Conservation (phyloP, 495 filamentous ascomycete species). For the Cetradonia linearis region DNA sequence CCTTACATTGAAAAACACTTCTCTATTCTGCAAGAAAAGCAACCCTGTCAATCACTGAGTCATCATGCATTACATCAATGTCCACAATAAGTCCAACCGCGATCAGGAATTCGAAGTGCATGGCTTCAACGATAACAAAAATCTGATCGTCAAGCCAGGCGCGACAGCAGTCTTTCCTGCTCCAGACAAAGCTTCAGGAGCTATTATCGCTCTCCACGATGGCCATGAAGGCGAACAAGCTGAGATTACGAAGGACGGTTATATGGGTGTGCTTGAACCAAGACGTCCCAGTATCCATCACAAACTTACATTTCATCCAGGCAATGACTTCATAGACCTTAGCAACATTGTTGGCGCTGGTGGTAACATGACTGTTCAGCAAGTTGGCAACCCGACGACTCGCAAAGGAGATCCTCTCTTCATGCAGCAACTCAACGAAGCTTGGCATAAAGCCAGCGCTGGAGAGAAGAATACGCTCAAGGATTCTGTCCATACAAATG, state of each 20-base stretch:
- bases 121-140: constrained; percentile 30
- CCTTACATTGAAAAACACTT: background rate
- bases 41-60: background rate
- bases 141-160: constrained; percentile 28
- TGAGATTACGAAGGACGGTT: constrained; percentile 34
- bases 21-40: background rate
- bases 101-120: constrained; percentile 32
- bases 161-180: constrained; percentile 25
- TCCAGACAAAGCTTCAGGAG: constrained; percentile 30
- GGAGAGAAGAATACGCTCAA: constrained; percentile 28
- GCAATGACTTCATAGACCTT: constrained; percentile 35
- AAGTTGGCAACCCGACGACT: constrained; percentile 31
- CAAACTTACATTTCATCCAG: constrained; percentile 12
- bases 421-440: constrained; percentile 33
- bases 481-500: constrained; percentile 28
- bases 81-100: constrained; percentile 31
- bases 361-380: constrained; percentile 36
- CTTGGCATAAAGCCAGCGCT: constrained; percentile 27
- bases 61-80: constrained; percentile 21
- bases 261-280: constrained; percentile 10
- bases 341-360: constrained; percentile 36
- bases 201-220: constrained; percentile 30
- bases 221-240: constrained; percentile 34
- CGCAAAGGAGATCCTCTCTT: constrained; percentile 33
- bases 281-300: background rate